Base-by-base conservation (phyloP, 1,284 basidiomycete genomes). In the Pseudozyma flocculosa region DNA sequence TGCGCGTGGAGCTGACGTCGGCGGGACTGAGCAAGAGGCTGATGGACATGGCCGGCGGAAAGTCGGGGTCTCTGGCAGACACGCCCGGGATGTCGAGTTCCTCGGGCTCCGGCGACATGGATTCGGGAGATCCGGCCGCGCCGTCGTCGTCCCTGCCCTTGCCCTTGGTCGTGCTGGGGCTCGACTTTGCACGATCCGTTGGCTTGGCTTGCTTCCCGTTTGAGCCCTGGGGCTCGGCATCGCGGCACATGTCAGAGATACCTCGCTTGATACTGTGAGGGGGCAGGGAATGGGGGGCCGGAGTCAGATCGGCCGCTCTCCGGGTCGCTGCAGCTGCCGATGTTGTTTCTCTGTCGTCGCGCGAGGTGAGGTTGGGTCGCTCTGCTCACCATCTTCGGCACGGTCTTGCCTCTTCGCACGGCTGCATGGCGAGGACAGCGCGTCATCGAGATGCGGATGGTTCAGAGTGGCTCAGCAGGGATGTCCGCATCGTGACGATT, bases 191-290 rank as follows among this genome's bases (percentile, higher is more conserved):
- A 15, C 14, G 23, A 18, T 13, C 17, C 23, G 13, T 22, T 17
- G 23, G 9, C 19, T 14, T 22, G 15, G 26, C 11, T 11, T 29
- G 26, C 11, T 29, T 29, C 7, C 26, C 26, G 26, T 29, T 29
- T 11, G 26, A 29, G 26, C 26, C 26, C 26, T 29, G 26, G 7
- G 63, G 63, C 36, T 67, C 60, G 13, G 62, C 62, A 40, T 67
- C 64, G 26, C 53, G 45, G 41, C 64, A 67, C 4, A 62, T 52
- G 30, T 63, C 50, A 34, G 64, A 48, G 34, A 67, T 67, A 42
- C 64, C 64, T 9, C 64, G 55, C 30, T 63, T 67, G 42, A 63
- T 49, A 32, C 63, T 48, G 26, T 9, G 23, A 10, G 23, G 24
- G 14, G 43, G 30, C 17, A 34, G 11, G 43, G 23, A 37, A 29